Base-by-base conservation (phyloP, 2,329 filamentous ascomycete species). In the Ramularia endophylla region DNA sequence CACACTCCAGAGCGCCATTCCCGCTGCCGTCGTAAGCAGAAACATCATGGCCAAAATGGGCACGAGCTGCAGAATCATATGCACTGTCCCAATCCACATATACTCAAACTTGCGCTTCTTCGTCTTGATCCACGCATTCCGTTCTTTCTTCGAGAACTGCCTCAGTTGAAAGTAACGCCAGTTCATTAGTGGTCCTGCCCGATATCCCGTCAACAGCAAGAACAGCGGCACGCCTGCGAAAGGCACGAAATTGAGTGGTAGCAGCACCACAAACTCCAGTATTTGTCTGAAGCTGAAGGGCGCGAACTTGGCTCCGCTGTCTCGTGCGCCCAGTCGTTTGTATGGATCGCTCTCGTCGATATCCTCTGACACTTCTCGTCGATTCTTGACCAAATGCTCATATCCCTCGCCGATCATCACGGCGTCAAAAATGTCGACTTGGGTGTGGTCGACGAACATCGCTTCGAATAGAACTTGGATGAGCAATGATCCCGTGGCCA, bases 41-140 rank as follows among this genome's bases (percentile, higher is more conserved):
- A 97, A 95, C 60, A 97, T 81, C 74, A 98, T 94, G n/a, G 85
- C 94, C 36, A 95, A 65, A 9, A 90, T 74, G 1, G 92, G 92
- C 7, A 95, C 74, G n/a, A 97, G 74, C 66, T 95, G 87, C 19
- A 97, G 66, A 5, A 87, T 63, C 68, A 95, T 78, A 36, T 88
- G 86, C 3, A 92, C 74, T 1, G 85, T 87, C 12, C 92, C 92
- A 58, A 97, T 95, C 87, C 87, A 94, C 11, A 87, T 82, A 61
- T 95, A 97, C 44, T 92, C 85, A 77, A 86, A 85, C 47, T 78
- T 72, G 39, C 83, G 75, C 31, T 70, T 71, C 44, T 73, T 74
- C 25, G 69, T 71, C 40, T 72, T 73, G 19, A 90, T 77, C 54
- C 85, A 87, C 19, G 69, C 70, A 55, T 86, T 86, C 49, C 80